A percentile compares a stretch with the other conserved stretches of the same genome.
phyloP scores from a whole-genome alignment of 371 early-diverging fungal genomes.

The Syncephalastrum racemosum region DNA sequence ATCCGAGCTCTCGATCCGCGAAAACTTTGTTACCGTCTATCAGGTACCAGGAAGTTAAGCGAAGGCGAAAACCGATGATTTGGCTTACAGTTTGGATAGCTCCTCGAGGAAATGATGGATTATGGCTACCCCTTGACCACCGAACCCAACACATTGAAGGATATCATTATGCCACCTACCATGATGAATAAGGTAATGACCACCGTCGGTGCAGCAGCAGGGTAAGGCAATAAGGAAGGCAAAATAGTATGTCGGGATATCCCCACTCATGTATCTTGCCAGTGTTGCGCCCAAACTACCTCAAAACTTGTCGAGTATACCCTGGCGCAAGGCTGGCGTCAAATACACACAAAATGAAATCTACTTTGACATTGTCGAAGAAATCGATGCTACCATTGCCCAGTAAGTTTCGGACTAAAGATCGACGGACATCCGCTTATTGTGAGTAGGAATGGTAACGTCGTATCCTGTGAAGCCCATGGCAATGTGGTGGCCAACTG shows the following conservation, averaged over 20 bases:
- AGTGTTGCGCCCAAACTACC: constrained; percentile 53
- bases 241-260: too few species aligned
- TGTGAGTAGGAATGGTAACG: constrained; percentile 58
- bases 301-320: constrained; percentile 71
- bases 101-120: constrained; percentile 93
- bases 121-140: constrained; percentile 88
- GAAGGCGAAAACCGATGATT: not conserved
- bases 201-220: constrained; percentile 74
- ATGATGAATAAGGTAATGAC: constrained; percentile 83
- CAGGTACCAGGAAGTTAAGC: constrained; percentile 48
- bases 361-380: constrained; percentile 90
- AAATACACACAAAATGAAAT: constrained; percentile 91
- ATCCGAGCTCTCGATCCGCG: constrained; percentile 80
- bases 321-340: constrained; percentile 88
- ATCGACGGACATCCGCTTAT: constrained; percentile 1
- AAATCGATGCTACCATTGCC: constrained; percentile 82
- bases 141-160: constrained; percentile 81
- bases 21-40: constrained; percentile 92
- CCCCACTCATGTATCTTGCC: not conserved
- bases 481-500: constrained; percentile 80
- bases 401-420: constrained; percentile 41
- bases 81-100: constrained; percentile 28
- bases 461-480: constrained; percentile 76
- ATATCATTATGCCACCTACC: constrained; percentile 86
- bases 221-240: constrained; percentile 30